Conservation (phyloP, 805 yeast genomes). For the Huiozyma naganishii region DNA sequence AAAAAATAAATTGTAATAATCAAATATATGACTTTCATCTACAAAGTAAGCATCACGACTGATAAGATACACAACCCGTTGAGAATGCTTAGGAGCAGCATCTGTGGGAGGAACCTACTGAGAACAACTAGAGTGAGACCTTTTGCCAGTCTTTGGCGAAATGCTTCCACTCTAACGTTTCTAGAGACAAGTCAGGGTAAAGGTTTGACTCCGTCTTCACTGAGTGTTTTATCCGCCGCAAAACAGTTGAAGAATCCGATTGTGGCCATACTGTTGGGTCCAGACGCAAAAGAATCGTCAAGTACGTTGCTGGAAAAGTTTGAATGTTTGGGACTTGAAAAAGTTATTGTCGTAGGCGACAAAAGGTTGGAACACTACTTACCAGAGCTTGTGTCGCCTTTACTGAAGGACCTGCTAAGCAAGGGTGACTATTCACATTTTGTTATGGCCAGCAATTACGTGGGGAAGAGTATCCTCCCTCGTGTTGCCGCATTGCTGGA, state of each 20-base stretch:
- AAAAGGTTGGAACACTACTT: conserved; percentile 30
- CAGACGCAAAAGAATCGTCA: conserved; percentile 42
- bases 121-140: conserved; percentile 3
- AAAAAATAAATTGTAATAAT: no score
- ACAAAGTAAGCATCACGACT: no score
- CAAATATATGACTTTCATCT: no score
- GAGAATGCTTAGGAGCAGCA: no score
- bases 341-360: conserved; percentile 46
- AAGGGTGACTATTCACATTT: conserved; percentile 45
- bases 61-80: no score
- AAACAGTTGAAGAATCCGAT: conserved; percentile 62
- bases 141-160: background rate
- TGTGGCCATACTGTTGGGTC: conserved; percentile 68
- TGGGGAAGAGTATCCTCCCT: conserved; percentile 80
- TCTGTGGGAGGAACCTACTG: background rate
- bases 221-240: conserved; percentile 73
- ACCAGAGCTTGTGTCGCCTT: conserved; percentile 76
- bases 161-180: conserved; percentile 63
- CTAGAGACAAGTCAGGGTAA: conserved; percentile 50
- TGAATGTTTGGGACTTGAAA: conserved; percentile 30
- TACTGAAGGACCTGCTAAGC: conserved; percentile 35
- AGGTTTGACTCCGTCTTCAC: conserved; percentile 51
- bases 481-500: conserved; percentile 78
- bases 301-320: conserved; percentile 19
- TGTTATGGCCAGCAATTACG: conserved; percentile 71